Percentiles rank a stretch among this genome's conserved stretches.
Evolutionary conservation across 306 rosid species (phyloP).

Genomic region (Mimosa bimucronata): DNA sequence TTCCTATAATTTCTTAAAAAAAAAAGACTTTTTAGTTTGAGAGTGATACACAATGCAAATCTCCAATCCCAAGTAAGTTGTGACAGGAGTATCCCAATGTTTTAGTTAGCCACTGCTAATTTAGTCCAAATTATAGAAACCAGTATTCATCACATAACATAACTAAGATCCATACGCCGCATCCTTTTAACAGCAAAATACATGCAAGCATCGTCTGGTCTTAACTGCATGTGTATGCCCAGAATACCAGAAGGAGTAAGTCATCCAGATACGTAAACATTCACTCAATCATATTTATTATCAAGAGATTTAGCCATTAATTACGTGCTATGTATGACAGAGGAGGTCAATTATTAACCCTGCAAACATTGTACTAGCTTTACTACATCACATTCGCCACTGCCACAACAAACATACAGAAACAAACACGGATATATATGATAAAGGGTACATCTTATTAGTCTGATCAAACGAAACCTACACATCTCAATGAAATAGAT

Average conservation of each 20-base stretch:
- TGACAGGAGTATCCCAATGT: not conserved
- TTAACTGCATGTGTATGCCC: not conserved
- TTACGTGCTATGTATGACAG: not conserved
- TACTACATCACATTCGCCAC: not conserved
- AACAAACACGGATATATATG: not conserved
- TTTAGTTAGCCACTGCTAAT: not conserved
- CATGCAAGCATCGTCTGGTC: not conserved
- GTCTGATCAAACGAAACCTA: no score
- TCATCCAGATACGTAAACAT: constrained; percentile 4
- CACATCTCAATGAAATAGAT: no score
- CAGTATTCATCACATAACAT: not conserved
- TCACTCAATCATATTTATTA: not conserved
- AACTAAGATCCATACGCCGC: not conserved
- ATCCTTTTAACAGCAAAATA: not conserved
- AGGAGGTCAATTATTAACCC: not conserved
- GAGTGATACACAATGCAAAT: not conserved
- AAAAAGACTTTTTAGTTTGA: not conserved
- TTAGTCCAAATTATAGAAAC: not conserved
- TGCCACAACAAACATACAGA: no score
- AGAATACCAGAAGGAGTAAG: not conserved
- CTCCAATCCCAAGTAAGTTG: not conserved
- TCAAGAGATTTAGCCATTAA: not conserved
- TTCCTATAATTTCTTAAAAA: no score
- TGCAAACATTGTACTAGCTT: not conserved
- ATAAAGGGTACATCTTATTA: not conserved